These are phyloP conservation scores for Trichoderma virens DNA, from an alignment of 495 filamentous ascomycete species.

Conservation along the genomic window DNA sequence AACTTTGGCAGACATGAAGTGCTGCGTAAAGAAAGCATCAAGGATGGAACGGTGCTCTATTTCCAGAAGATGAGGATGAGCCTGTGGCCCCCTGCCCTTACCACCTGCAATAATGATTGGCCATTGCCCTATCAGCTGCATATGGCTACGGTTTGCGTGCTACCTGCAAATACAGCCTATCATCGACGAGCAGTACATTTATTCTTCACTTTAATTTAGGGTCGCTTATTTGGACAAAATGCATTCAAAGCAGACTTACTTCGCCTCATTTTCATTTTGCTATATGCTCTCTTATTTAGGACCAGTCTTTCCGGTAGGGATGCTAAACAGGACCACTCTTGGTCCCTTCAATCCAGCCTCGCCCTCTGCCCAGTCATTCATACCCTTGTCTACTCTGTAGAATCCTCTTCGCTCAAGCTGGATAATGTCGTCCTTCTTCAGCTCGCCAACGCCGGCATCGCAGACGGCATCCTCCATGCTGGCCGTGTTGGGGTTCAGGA, in stretches of 20 bases:
- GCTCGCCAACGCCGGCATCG: slow-evolving; percentile 66
- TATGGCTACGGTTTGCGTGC: not conserved
- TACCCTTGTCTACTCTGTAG: slow-evolving; percentile 65
- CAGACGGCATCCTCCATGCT: slow-evolving; percentile 67
- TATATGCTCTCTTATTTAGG: slow-evolving; percentile 1
- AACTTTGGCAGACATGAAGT: too few species aligned
- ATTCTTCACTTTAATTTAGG: too few species aligned
- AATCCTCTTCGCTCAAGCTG: slow-evolving; percentile 93
- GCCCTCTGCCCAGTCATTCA: slow-evolving; percentile 33
- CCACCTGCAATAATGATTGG: not conserved
- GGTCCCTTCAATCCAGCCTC: slow-evolving; percentile 41
- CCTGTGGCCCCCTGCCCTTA: not conserved
- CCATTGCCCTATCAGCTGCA: not conserved
- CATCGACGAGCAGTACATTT: too few species aligned
- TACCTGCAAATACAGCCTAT: not conserved
- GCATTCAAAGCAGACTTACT: not conserved
- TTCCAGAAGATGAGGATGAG: too few species aligned
- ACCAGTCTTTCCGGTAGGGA: slow-evolving; percentile 52
- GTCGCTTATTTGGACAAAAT: too few species aligned
- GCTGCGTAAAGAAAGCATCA: too few species aligned
- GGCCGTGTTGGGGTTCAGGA: slow-evolving; percentile 68
- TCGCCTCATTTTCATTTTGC: not conserved
- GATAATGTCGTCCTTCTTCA: slow-evolving; percentile 79
- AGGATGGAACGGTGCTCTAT: too few species aligned
- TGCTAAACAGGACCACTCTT: slow-evolving; percentile 68